Base-by-base conservation (phyloP, 352 stramenopile genomes). In the Phytophthora hibernalis region DNA sequence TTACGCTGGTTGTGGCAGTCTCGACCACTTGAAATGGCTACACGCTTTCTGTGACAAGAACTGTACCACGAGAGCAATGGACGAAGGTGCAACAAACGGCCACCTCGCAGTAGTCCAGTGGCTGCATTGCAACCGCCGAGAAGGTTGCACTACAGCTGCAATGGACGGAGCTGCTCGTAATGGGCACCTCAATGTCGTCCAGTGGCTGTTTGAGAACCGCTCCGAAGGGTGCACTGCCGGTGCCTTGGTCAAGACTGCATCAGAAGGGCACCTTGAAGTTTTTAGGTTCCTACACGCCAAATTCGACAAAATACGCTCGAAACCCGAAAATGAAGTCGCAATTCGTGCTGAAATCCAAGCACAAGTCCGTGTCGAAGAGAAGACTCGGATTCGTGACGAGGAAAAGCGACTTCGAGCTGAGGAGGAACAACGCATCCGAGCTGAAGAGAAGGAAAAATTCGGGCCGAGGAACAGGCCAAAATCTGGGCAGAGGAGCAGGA, bases 211-310 rank as follows among this genome's bases (percentile, higher is more conserved):
- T 11, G n/a, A 13, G 16, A 54, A 43, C 13, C 26, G 48, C 7
- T 54, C 48, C 7, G 48, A 54, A 13, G 48, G 48, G 11, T 40
- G 48, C 28, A 54, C 26, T 3, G n/a, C 26, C 37, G 33, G n/a
- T 8, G 54, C 54, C 4, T 33, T 51, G 24, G 26, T 45, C 2
- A 16, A 44, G 24, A 42, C 54, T 16, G 26, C 42, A 0, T 13
- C 9, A 15, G 21, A 61, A 30, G 54, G 54, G 9, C 54, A 61
- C n/a, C 24, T 47, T 1, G 30, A 53, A 24, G 54, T 61, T 21
- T 22, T 61, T 2, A 61, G 53, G 12, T 53, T 47, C 11, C 40
- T 61, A 1, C 20, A 61, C 26, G 16, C 51, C 8, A 58, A 47
- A 5, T 58, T 21, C 26, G 21, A 20, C 12, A 35, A 24, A 11